Base-by-base conservation (phyloP, 257 asterid species). In the Linderniella brevidens region DNA sequence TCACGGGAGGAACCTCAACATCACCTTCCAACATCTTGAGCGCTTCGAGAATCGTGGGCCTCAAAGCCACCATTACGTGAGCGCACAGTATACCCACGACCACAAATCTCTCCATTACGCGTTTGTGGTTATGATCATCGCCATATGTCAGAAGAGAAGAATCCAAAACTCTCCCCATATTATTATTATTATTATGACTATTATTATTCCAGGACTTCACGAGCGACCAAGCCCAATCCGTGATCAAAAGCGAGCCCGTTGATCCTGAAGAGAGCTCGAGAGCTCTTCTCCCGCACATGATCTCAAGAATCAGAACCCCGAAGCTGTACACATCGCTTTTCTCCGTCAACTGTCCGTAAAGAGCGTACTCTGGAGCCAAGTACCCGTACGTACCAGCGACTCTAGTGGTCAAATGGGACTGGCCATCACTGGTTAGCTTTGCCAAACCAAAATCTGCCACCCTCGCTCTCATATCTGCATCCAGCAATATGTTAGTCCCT, bases 381-480 rank as follows among this genome's bases (percentile, higher is more conserved):
- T 87, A 87, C 8, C 97, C 97, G 13, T 80, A 95, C 0, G 95
- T 87, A 37, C 97, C 97, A 0, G 97, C 97, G 11, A 83, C 93
- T 35, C 95, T 64, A 1, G 95, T 83, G 1, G 97, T 83, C 49
- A 87, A 70, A 68, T 87, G 95, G 15, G 95, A 87, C 38, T 80
- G 75, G 52, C 93, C 92, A 64, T 83, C 95, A 54, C 70, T 39
- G 48, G 70, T 78, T 48, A 79, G 81, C 58, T 66, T 83, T 0
- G 82, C 95, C 60, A 83, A 56, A 55, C 95, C 97, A 36, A 87
- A 87, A 66, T 87, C 97, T 0, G 93, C 97, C 12, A 87, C 95
- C 49, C 95, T 64, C 0, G 95, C 97, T 64, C 88, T 74, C 95
- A 83, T 75, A 35, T 75, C 93, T 17, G 49, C 68, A 40, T 83